Base-by-base conservation (phyloP, 2,329 filamentous ascomycete genomes). In the Exophiala spinifera region DNA sequence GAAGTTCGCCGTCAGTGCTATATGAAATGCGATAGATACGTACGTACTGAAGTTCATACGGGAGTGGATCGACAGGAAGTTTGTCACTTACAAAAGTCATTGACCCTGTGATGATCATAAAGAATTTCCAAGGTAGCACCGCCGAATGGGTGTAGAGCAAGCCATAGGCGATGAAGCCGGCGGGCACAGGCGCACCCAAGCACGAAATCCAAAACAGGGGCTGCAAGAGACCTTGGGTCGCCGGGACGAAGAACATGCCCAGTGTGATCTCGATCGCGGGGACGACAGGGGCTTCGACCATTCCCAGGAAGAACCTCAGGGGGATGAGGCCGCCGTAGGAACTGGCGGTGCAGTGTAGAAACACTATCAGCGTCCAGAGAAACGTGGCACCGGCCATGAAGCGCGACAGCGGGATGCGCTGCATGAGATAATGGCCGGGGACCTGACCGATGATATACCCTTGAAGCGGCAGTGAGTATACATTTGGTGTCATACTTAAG, bases 231-330 rank as follows among this genome's bases (percentile, higher is more conserved):
- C 64, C 61, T 45, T 72, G 70, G 49, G 72, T 70, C 7, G 67
- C 61, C 28, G 71, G 72, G 1, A 69, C 72, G 59, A 72, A 73
- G 53, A 72, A 73, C 69, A 72, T 72, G 8, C 70, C 72, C 59
- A 46, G 73, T 71, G 61, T 66, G 58, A 72, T 65, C 5, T 72
- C 62, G 20, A 83, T 79, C 0, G 74, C 76, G 0, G 81, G 81
- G 0, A 76, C 76, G 44, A 82, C 76, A 2, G 75, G 77, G 1
- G 81, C 79, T 64, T 84, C 81, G 1, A 76, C 76, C 10, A 78
- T 72, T 3, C 81, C 81, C 0, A 83, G 71, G 2, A 83, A 66
- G 61, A 83, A 78, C 0, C 81, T 74, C 7, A 77, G 70, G 0
- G 72, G 67, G 14, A 82, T 64, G 0, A 84, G 70, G 0, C 77